Percentiles rank a stretch among this genome's conserved stretches.
These are phyloP conservation scores for Nannochloropsis salina DNA, from an alignment of 108 stramenopile genomes.

Conservation along the genomic window DNA sequence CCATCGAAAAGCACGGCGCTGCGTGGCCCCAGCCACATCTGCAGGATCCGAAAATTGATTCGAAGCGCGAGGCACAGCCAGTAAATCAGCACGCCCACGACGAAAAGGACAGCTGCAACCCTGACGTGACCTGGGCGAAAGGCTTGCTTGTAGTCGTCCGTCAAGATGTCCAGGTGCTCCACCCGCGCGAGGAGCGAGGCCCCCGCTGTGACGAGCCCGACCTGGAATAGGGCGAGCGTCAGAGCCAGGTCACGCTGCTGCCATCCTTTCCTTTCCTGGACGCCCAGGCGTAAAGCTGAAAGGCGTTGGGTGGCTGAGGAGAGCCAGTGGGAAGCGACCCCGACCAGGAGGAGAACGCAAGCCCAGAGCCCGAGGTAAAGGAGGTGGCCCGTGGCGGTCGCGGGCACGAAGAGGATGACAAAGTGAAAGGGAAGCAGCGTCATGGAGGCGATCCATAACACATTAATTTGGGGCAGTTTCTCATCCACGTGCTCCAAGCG, in stretches of 20 bases:
- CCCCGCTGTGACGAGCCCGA: not conserved
- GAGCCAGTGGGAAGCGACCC: not conserved
- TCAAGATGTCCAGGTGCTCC: slow-evolving; percentile 17
- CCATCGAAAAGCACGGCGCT: not conserved
- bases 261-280: not conserved
- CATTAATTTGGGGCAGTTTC: slow-evolving; percentile 2
- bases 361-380: not conserved
- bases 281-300: not conserved
- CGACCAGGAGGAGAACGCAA: not conserved
- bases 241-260: not conserved
- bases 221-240: not conserved
- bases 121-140: not conserved
- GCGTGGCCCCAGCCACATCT: not conserved
- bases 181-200: not conserved
- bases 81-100: not conserved
- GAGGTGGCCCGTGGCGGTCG: not conserved
- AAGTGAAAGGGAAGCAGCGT: not conserved
- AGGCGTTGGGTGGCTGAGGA: not conserved
- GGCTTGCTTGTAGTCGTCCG: not conserved
- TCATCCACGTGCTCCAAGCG: slow-evolving; percentile 7
- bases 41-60: not conserved
- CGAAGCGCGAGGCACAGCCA: not conserved
- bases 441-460: not conserved
- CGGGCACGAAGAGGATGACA: not conserved
- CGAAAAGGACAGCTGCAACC: not conserved